These are phyloP conservation scores for Abrus precatorius DNA, from an alignment of 306 rosid genomes.

Conservation along the genomic window DNA sequence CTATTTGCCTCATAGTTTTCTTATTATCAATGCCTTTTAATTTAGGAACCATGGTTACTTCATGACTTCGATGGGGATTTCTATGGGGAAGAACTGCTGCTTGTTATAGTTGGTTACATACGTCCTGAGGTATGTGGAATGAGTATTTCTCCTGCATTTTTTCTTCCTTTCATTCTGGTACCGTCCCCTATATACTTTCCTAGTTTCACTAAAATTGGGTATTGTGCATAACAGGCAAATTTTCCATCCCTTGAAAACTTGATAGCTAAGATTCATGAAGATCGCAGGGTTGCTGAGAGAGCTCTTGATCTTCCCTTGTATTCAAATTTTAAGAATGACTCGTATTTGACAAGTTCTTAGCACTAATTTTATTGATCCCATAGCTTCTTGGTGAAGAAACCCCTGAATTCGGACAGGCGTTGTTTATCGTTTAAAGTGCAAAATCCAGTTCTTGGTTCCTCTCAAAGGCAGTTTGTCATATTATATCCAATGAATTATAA, in stretches of 20 bases:
- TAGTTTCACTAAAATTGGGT: slow-evolving; percentile 46
- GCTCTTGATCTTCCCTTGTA: slow-evolving; percentile 92
- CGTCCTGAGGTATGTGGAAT: slow-evolving; percentile 78
- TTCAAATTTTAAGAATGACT: slow-evolving; percentile 71
- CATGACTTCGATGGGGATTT: slow-evolving; percentile 79
- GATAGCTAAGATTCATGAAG: slow-evolving; percentile 84
- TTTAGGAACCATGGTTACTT: slow-evolving; percentile 98
- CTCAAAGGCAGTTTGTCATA: slow-evolving; percentile 20
- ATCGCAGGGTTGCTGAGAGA: slow-evolving; percentile 71
- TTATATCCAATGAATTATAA: background rate
- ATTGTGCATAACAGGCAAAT: slow-evolving; percentile 68
- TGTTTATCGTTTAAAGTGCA: background rate
- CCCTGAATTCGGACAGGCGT: slow-evolving; percentile 11
- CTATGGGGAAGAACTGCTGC: slow-evolving; percentile 84
- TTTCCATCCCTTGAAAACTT: slow-evolving; percentile 82
- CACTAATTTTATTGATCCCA: slow-evolving; percentile 20
- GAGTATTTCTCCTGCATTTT: slow-evolving; percentile 12
- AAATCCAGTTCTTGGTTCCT: background rate
- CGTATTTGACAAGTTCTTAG: slow-evolving; percentile 57
- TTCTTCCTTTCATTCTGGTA: slow-evolving; percentile 16
- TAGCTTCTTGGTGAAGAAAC: slow-evolving; percentile 20
- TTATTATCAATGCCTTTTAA: slow-evolving; percentile 12
- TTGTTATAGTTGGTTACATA: slow-evolving; percentile 89
- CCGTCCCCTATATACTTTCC: background rate
- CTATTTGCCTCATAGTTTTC: slow-evolving; percentile 33